Base-by-base conservation (phyloP, 345 rosid species). In the Citrus reticulata region DNA sequence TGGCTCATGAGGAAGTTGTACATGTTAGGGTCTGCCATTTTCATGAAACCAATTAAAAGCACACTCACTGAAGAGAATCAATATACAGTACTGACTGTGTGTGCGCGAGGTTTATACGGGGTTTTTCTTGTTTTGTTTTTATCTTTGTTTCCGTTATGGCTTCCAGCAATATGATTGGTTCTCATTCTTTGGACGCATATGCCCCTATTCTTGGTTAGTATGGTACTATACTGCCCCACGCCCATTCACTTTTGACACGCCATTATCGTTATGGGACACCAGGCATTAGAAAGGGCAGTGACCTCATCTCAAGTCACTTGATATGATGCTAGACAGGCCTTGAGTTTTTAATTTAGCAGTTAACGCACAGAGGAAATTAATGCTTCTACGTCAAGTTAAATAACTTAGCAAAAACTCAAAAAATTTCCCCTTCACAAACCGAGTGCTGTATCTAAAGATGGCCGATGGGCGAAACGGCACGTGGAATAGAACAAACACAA, bases 21-120 rank as follows among this genome's bases (percentile, higher is more conserved):
- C 32, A 85, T 60, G 17, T 84, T 75, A 0, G 84, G 84, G 64
- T 89, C 92, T 74, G 89, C 89, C 89, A 85, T 85, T 77, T 40
- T 63, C 78, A 80, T 42, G 62, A 70, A 66, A 11, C 51, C 14
- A 46, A 42, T 10, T 46, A 2, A 46, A 46, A 46, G 51, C 51
- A 16, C 1, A 17, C 58, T 1, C 58, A 17, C 20, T 54, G 7
- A 5, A 16, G 58, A 54, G 58, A 16, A 16, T 54, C 22, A 17
- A 6, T 5, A 54, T 1, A 13, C 51, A 46, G 22, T 17, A 54
- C 22, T 54, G 20, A 54, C 58, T 16, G 2, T 51, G 57, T 16
- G 58, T 17, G 58, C 2, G 68, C 29, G 54, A 54, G 24, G 39
- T 68, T 82, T 82, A 67, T 69, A 55, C 35, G 59, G 81, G 81